phyloP scores from a whole-genome alignment of 768 basidiomycete species.

The Kwoniella newhampshirensis region DNA sequence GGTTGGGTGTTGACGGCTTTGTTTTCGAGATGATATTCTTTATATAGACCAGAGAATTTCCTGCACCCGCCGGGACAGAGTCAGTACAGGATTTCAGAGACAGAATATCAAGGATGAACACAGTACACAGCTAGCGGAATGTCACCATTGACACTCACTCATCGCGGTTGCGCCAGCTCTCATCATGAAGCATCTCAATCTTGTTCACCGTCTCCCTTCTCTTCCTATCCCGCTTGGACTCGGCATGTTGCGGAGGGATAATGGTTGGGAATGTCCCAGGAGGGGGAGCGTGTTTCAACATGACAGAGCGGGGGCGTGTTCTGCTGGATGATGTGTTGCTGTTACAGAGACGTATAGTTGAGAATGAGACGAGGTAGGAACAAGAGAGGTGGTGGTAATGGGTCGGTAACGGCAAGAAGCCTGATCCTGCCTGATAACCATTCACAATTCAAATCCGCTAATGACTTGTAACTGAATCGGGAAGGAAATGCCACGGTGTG shows the following conservation, averaged over 20 bases:
- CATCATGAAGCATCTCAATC: conserved; percentile 55
- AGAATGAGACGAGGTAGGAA: not conserved
- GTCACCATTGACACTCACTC: conserved; percentile 45
- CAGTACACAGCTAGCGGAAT: not conserved
- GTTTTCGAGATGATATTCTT: conserved; percentile 49
- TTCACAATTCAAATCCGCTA: no score
- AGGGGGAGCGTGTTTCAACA: conserved; percentile 18
- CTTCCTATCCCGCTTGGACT: conserved; percentile 55
- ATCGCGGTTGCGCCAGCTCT: conserved; percentile 53
- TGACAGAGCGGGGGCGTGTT: not conserved
- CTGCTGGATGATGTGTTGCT: not conserved
- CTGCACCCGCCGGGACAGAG: conserved; percentile 19
- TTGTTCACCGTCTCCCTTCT: conserved; percentile 56
- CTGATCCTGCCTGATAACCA: no score
- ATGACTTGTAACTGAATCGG: no score
- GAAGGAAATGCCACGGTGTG: no score
- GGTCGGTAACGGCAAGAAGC: not conserved
- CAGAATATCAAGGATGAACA: not conserved
- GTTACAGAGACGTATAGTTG: not conserved
- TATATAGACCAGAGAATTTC: conserved; percentile 51
- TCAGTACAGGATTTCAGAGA: not conserved
- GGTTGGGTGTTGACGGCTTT: conserved; percentile 46
- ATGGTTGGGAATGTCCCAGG: conserved; percentile 29
- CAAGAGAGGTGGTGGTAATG: not conserved
- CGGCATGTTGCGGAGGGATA: conserved; percentile 40